Base-by-base conservation (phyloP, 495 filamentous ascomycete species). In the Elasticomyces elasticus region DNA sequence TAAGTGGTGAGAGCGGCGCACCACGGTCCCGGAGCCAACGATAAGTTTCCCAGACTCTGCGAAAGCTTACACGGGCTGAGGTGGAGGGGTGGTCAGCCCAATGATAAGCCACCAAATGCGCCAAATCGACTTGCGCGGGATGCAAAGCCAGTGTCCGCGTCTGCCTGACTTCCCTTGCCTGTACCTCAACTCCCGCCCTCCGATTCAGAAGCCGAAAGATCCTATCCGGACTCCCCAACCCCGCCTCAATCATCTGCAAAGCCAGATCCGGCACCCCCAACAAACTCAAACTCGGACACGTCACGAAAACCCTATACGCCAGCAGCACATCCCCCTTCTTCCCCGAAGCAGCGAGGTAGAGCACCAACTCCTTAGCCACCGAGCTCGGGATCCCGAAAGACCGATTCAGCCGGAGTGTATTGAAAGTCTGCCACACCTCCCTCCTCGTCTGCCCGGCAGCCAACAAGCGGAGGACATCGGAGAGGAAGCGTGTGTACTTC, bases 31-130 rank as follows among this genome's bases (percentile, higher is more conserved):
- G 41, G 19, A 68, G 59, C n/a, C 52, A 47, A 9, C 41, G 54
- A 51, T 63, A 70, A 49, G 59, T 62, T 25, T 52, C 30, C 49
- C 62, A 62, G 15, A 66, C 65, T 2, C 51, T 40, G 7, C 62
- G 54, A n/a, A 65, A 66, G 10, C 62, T 59, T 4, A 52, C 37
- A 25, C 58, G 51, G 5, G 54, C 47, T 30, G n/a, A 31, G 20
- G 59, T 9, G 41, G 57, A 46, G 22, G 38, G 15, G 15, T 42
- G 46, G n/a, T 19, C 12, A 13, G 66, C 60, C 40, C 56, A 67
- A 9, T 64, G 58, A n/a, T 57, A 52, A 5, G 67, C 69, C 37
- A 66, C 22, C 15, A 38, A 6, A 20, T 65, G 60, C 13, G 55
- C 54, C 24, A 60, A 24, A 10, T 64, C 53, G 41, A 59, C 20